Evolutionary conservation across 208 protist genomes (phyloP).

Genomic region (Zelonia costaricensis): DNA sequence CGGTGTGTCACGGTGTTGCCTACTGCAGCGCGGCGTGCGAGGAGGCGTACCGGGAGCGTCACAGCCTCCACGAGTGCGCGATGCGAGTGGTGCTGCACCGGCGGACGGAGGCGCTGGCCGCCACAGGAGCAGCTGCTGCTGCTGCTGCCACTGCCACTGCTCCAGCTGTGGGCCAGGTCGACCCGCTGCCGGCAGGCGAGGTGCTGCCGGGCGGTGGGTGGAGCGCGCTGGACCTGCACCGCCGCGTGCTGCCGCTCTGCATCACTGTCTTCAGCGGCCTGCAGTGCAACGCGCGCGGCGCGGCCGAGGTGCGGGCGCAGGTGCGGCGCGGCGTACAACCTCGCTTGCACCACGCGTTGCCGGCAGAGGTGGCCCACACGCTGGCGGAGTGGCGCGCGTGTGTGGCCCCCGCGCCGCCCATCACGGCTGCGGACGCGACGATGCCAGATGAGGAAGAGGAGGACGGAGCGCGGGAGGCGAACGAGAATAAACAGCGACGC

Average conservation of each 20-base stretch:
- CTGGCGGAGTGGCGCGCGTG: slow-evolving; percentile 6
- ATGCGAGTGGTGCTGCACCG: slow-evolving; percentile 22
- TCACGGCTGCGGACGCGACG: neutral
- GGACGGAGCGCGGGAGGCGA: neutral
- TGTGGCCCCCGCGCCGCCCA: neutral
- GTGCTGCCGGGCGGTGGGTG: slow-evolving; percentile 35
- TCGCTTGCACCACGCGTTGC: slow-evolving; percentile 20
- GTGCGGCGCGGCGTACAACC: slow-evolving; percentile 28
- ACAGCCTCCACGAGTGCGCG: slow-evolving; percentile 42
- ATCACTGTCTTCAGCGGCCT: slow-evolving; percentile 40
- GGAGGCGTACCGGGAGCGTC: slow-evolving; percentile 26
- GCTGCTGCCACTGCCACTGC: neutral
- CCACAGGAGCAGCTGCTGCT: no score
- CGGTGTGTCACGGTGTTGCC: slow-evolving; percentile 24
- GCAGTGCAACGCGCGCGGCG: slow-evolving; percentile 13
- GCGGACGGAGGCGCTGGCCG: slow-evolving; percentile 16
- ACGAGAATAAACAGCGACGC: neutral
- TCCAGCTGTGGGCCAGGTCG: neutral
- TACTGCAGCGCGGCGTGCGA: slow-evolving; percentile 48
- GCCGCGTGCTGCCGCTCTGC: slow-evolving; percentile 31
- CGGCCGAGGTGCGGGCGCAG: slow-evolving; percentile 17
- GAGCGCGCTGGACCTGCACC: slow-evolving; percentile 23
- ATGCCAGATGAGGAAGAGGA: no score
- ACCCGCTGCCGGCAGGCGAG: slow-evolving; percentile 16
- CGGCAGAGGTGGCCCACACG: slow-evolving; percentile 17